Base-by-base conservation (phyloP, 257 asterid genomes). In the Capsicum chinense region DNA sequence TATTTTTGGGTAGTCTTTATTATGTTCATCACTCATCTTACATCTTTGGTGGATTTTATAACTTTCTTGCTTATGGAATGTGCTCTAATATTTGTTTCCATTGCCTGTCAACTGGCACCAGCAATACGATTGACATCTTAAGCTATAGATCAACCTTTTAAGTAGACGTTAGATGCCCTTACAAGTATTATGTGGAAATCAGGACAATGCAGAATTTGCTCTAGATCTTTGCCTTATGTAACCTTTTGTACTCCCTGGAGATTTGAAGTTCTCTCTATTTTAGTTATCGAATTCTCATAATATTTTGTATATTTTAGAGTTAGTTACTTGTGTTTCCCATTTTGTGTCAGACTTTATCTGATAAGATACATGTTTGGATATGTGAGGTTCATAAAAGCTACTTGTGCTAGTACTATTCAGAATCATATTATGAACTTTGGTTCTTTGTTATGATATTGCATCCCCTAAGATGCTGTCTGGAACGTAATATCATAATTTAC, bases 171-270 rank as follows among this genome's bases (percentile, higher is more conserved):
- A 7, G 71, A 54, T 13, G 52, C 11, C 84, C 54, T 54, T 76
- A 82, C 90, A 95, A 99, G 91, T 94, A 81, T 88, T 97, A 88
- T 86, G 94, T 54, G 99, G 99, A 67, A 98, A 97, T 91, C 93
- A 90, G 90, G 99, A 97, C 82, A 93, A 95, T 90, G 99, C 99
- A 71, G 99, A 97, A 85, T 97, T 92, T 89, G 99, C 99, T 81
- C 97, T 97, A 88, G 97, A 97, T 56, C 93, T 92, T 95, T 93
- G 97, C 91, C 98, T 97, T 68, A 92, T 94, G 79, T 98, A 97
- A 88, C 98, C 99, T 35, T 95, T 91, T 88, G 99, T 95, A 85
- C 98, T 97, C 44, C 95, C 99, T 86, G 99, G 99, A 93, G 99
- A 99, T 96, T 66, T 60, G 90, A n/a, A 73, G 59, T 13, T 37